Conservation (phyloP, 257 asterid species). For the Primulina tabacum region DNA sequence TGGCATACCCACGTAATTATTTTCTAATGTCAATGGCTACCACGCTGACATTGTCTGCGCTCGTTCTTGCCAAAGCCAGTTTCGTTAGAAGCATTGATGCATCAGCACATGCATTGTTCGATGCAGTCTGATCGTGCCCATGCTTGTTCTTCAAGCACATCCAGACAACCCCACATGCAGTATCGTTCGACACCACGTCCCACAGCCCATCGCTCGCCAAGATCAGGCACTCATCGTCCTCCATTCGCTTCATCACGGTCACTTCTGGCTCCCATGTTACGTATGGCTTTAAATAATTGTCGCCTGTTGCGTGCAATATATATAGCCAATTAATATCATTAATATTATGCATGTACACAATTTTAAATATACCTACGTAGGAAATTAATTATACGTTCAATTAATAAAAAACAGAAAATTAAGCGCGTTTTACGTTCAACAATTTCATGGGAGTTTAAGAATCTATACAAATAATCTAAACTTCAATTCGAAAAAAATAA, state of each 20-base stretch:
- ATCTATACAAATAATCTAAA: no score
- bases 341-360: neutral
- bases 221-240: constrained; percentile 66
- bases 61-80: constrained; percentile 70
- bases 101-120: constrained; percentile 51
- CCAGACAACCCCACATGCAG: constrained; percentile 59
- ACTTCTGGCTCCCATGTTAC: constrained; percentile 76
- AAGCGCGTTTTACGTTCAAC: no score
- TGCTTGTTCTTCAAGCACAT: constrained; percentile 48
- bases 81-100: constrained; percentile 59
- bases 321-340: no score
- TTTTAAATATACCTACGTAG: no score
- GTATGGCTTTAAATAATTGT: constrained; percentile 65
- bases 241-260: constrained; percentile 49
- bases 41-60: constrained; percentile 63
- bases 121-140: constrained; percentile 11
- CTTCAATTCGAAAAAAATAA: no score
- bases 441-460: no score
- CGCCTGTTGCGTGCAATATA: constrained; percentile 33
- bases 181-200: constrained; percentile 76
- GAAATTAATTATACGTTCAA: no score
- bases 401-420: no score
- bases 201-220: constrained; percentile 81
- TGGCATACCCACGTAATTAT: no score
- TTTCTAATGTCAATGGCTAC: constrained; percentile 57